phyloP scores from a whole-genome alignment of 2,329 filamentous ascomycete genomes.

The Fusarium buharicum region DNA sequence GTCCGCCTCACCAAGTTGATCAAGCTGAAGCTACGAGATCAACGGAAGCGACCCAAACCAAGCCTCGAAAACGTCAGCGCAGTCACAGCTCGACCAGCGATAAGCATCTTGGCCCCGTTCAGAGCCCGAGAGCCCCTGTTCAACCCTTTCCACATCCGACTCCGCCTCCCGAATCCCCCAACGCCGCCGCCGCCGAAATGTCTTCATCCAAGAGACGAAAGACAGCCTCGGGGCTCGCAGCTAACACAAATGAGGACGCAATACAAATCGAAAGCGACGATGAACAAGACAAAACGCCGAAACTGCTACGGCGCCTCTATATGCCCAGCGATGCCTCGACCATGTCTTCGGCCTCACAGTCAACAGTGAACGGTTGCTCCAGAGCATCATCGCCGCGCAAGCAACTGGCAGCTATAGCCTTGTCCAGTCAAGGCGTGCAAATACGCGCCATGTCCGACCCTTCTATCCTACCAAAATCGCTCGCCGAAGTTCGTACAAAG shows the following conservation, averaged over 20 bases:
- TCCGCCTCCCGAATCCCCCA: background rate
- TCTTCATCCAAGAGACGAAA: background rate
- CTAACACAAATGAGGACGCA: background rate
- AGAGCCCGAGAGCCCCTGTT: fast-evolving
- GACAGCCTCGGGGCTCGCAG: background rate
- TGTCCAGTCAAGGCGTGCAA: background rate
- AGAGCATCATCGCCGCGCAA: background rate
- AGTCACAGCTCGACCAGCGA: background rate
- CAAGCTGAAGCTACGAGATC: background rate
- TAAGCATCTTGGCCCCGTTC: too few species aligned
- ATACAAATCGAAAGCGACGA: background rate
- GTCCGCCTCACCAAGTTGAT: background rate
- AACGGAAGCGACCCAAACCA: background rate
- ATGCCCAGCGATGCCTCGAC: constrained; percentile 7
- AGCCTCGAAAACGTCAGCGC: constrained; percentile 1
- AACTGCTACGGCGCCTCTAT: background rate
- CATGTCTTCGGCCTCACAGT: background rate
- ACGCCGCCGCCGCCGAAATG: background rate
- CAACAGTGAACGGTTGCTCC: background rate
- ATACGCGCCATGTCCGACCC: background rate
- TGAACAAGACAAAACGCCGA: constrained; percentile 1
- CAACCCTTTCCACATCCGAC: background rate
- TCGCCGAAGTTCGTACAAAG: background rate
- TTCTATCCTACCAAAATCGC: fast-evolving
- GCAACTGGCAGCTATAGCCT: background rate